Conservation (phyloP, 768 basidiomycete genomes). For the Kwoniella europaea region DNA sequence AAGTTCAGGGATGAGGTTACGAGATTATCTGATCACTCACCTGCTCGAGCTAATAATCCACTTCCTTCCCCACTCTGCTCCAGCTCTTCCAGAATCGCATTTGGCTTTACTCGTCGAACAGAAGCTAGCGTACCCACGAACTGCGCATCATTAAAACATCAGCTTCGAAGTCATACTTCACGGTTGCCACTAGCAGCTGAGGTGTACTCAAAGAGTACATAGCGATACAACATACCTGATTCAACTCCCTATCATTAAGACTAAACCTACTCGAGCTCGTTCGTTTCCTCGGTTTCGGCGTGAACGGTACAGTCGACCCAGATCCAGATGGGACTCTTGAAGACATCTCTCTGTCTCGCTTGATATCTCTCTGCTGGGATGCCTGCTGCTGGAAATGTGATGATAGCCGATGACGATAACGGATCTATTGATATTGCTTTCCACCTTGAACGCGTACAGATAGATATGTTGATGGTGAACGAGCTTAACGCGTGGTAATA, state of each 20-base stretch:
- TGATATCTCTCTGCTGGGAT: background rate
- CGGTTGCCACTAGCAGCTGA: background rate
- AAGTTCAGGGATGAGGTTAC: too few species aligned
- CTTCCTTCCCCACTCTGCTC: constrained; percentile 47
- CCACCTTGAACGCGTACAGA: background rate
- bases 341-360: background rate
- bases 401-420: background rate
- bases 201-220: background rate
- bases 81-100: constrained; percentile 50
- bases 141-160: constrained; percentile 15
- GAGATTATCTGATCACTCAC: constrained; percentile 18
- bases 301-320: constrained; percentile 50
- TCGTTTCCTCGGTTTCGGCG: constrained; percentile 44
- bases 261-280: constrained; percentile 32
- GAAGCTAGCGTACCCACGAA: constrained; percentile 53
- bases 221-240: constrained; percentile 45
- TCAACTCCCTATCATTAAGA: constrained; percentile 41
- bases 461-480: background rate
- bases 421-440: constrained; percentile 3
- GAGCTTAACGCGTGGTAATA: background rate
- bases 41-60: constrained; percentile 26
- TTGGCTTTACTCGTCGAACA: constrained; percentile 46
- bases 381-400: background rate
- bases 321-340: constrained; percentile 23
- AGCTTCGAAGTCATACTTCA: background rate